phyloP scores from a whole-genome alignment of 257 asterid species.

The Solanum sparsipilum region DNA sequence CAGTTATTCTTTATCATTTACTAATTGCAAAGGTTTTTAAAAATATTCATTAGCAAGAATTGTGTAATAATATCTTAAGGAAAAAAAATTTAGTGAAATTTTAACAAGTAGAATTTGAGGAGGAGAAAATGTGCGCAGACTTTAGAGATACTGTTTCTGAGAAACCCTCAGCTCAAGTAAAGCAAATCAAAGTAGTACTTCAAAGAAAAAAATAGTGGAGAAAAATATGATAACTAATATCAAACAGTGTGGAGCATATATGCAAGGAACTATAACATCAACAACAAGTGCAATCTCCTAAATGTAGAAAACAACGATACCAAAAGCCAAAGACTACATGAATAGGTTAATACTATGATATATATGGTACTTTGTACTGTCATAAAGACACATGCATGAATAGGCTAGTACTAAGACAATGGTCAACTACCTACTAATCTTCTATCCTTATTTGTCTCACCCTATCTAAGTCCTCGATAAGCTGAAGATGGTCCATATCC shows the following conservation, averaged over 20 bases:
- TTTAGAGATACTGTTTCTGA: no score
- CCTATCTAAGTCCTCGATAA: neutral
- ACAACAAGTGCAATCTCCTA: neutral
- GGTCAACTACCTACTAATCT: neutral
- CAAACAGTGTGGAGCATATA: neutral
- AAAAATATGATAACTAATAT: neutral
- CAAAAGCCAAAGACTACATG: neutral
- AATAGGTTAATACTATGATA: neutral
- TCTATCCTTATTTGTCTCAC: neutral
- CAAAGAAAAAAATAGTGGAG: neutral
- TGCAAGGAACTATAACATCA: neutral
- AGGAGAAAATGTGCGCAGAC: neutral
- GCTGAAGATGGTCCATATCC: neutral
- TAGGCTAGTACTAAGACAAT: neutral
- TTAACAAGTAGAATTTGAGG: neutral
- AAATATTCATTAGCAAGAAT: neutral
- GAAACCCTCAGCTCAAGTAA: neutral
- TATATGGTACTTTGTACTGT: neutral
- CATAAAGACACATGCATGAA: neutral
- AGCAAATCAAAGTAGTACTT: neutral
- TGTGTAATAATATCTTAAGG: neutral
- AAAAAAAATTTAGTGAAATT: no score
- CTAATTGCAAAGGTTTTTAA: neutral
- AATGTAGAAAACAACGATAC: neutral
- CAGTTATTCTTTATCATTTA: neutral